Evolutionary conservation across 73 alveolate species (phyloP).

Genomic region (Paramecium bursaria): DNA sequence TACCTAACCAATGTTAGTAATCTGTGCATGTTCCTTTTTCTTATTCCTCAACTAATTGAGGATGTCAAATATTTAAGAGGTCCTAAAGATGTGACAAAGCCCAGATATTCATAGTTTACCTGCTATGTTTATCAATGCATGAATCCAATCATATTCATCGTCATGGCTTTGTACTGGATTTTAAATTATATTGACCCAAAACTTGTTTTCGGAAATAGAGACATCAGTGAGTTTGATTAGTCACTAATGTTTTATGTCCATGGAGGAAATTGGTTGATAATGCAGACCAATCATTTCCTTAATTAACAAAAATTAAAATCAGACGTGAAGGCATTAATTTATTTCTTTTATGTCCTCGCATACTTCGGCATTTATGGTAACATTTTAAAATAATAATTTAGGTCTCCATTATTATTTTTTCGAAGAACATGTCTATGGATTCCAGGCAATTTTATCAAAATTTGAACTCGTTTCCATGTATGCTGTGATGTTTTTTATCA

Average conservation of each 20-base stretch:
- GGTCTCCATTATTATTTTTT: conserved; percentile 23
- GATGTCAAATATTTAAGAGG: conserved; percentile 10
- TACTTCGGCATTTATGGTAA: conserved; percentile 39
- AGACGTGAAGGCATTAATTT: background rate
- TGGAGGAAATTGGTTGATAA: conserved; percentile 48
- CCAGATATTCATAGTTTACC: conserved; percentile 11
- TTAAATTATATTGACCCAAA: background rate
- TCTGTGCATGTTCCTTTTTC: conserved; percentile 39
- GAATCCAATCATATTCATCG: conserved; percentile 43
- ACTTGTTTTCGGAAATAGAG: conserved; percentile 11
- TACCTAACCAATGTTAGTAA: conserved; percentile 45
- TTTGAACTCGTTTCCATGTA: conserved; percentile 14
- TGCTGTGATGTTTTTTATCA: background rate
- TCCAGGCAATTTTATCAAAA: conserved; percentile 35
- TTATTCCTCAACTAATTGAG: conserved; percentile 8
- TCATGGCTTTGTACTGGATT: conserved; percentile 11
- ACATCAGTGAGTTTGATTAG: conserved; percentile 1
- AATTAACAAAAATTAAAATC: background rate
- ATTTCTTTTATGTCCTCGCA: conserved; percentile 6
- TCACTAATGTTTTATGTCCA: conserved; percentile 34
- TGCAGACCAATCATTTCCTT: conserved; percentile 4
- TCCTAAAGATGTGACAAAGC: too few relatives aligned
- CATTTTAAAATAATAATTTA: background rate
- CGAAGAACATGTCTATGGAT: conserved; percentile 45
- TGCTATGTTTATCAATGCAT: conserved; percentile 33